Evolutionary conservation across 2,329 filamentous ascomycete species (phyloP).

Genomic region (Pestalotiopsis sp.): DNA sequence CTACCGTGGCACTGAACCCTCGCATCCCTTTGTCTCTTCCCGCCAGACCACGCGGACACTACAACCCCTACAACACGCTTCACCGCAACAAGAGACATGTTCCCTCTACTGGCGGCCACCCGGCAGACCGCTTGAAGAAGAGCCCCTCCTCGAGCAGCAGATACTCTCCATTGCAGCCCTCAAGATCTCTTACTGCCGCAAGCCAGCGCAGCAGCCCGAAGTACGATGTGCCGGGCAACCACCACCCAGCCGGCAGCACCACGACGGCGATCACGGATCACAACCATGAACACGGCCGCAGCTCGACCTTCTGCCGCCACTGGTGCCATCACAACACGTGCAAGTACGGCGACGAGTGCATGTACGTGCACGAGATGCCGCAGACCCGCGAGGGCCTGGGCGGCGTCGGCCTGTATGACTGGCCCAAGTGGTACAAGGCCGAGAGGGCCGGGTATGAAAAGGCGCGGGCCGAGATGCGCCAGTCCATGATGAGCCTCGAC

Average conservation of each 20-base stretch:
- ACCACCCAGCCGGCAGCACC: background rate
- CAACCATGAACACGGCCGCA: constrained; percentile 3
- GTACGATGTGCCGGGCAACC: background rate
- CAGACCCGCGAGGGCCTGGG: constrained; percentile 40
- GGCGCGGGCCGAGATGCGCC: background rate
- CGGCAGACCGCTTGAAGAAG: background rate
- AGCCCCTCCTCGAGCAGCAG: background rate
- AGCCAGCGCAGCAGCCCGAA: background rate
- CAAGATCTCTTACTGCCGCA: background rate
- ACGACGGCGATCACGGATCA: constrained; percentile 4
- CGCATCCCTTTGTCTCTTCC: background rate
- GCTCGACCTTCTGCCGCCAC: constrained; percentile 41
- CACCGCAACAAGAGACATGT: background rate
- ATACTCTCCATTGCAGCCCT: background rate
- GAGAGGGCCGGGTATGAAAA: background rate
- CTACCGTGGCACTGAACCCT: background rate
- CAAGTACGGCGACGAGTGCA: constrained; percentile 46
- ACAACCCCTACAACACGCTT: background rate
- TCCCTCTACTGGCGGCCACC: background rate
- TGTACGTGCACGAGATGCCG: constrained; percentile 52
- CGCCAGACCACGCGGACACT: background rate
- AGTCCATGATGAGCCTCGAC: background rate
- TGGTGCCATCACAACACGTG: constrained; percentile 54
- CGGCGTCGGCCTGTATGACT: constrained; percentile 43
- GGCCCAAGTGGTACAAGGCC: constrained; percentile 46